phyloP scores from a whole-genome alignment of 2,329 filamentous ascomycete species.

The Teratosphaeriaceae sp. region DNA sequence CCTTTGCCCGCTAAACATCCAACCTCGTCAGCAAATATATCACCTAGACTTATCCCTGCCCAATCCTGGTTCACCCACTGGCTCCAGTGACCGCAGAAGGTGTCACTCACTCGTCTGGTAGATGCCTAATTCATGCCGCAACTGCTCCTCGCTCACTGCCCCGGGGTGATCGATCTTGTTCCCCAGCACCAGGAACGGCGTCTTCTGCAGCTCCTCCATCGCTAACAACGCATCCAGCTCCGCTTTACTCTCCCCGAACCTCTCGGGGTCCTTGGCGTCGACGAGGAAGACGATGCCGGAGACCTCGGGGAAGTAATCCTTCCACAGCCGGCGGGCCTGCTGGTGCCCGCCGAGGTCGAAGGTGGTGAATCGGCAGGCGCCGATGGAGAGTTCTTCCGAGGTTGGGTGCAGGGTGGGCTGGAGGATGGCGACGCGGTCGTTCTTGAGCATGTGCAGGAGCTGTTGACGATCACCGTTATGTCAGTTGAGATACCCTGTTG shows the following conservation, averaged over 20 bases:
- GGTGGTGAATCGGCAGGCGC: constrained; percentile 74
- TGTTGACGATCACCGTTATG: constrained; percentile 10
- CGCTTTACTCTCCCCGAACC: constrained; percentile 88
- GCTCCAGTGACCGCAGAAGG: background rate
- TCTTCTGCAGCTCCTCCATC: constrained; percentile 95
- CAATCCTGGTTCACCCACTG: constrained; percentile 5
- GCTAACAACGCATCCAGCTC: constrained; percentile 88
- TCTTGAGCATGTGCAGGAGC: constrained; percentile 93
- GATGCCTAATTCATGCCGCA: constrained; percentile 83
- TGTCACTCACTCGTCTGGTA: constrained; percentile 78
- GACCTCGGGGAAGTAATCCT: constrained; percentile 95
- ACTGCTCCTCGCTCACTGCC: constrained; percentile 90
- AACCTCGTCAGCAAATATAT: constrained; percentile 4
- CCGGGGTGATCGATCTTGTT: constrained; percentile 99
- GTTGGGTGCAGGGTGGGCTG: constrained; percentile 89
- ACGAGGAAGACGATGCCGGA: constrained; percentile 96
- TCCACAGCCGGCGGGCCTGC: constrained; percentile 91
- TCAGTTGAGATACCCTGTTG: constrained; percentile 5
- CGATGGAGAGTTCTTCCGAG: constrained; percentile 86
- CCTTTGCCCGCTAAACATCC: constrained; percentile 60
- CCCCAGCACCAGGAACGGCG: constrained; percentile 90
- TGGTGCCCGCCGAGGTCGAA: constrained; percentile 92
- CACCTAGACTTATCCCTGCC: background rate
- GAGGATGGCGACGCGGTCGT: constrained; percentile 85
- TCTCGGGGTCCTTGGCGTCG: constrained; percentile 94